phyloP scores from a whole-genome alignment of 192 early-diverging fungal genomes.

The Linnemannia hyalina region DNA sequence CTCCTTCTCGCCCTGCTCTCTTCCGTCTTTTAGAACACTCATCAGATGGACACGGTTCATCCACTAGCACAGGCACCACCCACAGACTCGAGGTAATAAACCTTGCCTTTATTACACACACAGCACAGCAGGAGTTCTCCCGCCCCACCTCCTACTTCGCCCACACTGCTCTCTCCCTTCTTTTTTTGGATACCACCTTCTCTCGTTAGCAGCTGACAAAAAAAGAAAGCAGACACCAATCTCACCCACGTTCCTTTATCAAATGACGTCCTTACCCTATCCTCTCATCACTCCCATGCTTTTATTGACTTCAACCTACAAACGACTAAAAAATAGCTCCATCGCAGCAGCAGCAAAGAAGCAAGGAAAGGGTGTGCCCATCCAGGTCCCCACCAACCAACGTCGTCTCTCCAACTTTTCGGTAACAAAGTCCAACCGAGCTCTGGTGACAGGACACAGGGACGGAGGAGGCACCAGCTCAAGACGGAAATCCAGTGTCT shows the following conservation, averaged over 20 bases:
- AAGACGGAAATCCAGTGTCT: slow-evolving; percentile 44
- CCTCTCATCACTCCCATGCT: too few relatives aligned
- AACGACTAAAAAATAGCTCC: neutral
- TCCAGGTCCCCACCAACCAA: slow-evolving; percentile 37
- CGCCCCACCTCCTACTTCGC: too few relatives aligned
- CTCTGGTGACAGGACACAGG: slow-evolving; percentile 46
- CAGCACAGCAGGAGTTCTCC: too few relatives aligned
- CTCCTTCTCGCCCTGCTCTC: neutral
- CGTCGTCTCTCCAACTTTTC: slow-evolving; percentile 45
- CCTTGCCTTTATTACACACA: neutral
- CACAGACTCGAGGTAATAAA: slow-evolving; percentile 5
- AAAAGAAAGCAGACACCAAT: too few relatives aligned
- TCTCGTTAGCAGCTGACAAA: neutral
- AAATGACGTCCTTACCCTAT: too few relatives aligned
- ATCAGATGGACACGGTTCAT: slow-evolving; percentile 39
- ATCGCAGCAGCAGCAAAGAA: slow-evolving; percentile 6
- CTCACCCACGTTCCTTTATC: too few relatives aligned
- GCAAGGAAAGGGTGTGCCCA: slow-evolving; percentile 32
- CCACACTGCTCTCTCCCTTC: too few relatives aligned
- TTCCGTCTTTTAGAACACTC: neutral
- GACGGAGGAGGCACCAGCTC: slow-evolving; percentile 28
- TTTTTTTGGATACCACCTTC: too few relatives aligned
- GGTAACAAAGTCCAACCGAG: slow-evolving; percentile 35
- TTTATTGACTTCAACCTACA: too few relatives aligned
- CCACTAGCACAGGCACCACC: slow-evolving; percentile 7